phyloP scores from a whole-genome alignment of 441 rosid species.

The Pelargonium myrrhifolium region DNA sequence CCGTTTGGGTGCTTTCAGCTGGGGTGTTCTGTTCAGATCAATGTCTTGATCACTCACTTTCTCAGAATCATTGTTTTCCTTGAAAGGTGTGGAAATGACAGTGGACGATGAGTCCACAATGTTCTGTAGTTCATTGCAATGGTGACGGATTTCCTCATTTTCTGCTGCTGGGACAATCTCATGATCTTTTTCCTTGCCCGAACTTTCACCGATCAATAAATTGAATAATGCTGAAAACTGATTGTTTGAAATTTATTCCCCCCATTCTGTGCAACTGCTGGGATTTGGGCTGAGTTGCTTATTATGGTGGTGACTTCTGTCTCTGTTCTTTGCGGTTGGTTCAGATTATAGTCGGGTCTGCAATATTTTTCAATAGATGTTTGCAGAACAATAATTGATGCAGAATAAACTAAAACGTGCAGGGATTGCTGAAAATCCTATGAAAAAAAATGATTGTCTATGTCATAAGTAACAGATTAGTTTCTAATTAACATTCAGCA shows the following conservation, averaged over 20 bases:
- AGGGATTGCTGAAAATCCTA: not conserved
- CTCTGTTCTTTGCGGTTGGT: slow-evolving; percentile 41
- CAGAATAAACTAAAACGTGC: not conserved
- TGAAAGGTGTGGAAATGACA: slow-evolving; percentile 29
- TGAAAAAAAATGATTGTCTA: not conserved
- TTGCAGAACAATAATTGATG: slow-evolving; percentile 10
- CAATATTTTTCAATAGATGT: slow-evolving; percentile 6
- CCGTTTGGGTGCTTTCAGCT: slow-evolving; percentile 52
- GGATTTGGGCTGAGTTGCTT: slow-evolving; percentile 26
- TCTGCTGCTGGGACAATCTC: slow-evolving; percentile 17
- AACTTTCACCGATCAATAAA: slow-evolving; percentile 15
- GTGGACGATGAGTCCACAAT: slow-evolving; percentile 37
- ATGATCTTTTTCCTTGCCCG: slow-evolving; percentile 29
- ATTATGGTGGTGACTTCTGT: slow-evolving; percentile 25
- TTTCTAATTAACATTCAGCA: too few species aligned
- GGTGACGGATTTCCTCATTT: slow-evolving; percentile 22
- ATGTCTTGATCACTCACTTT: slow-evolving; percentile 26
- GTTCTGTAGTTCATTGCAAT: slow-evolving; percentile 29
- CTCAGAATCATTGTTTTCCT: slow-evolving; percentile 29
- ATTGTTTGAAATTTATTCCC: slow-evolving; percentile 20
- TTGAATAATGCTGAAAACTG: slow-evolving; percentile 13
- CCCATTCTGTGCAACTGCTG: slow-evolving; percentile 33
- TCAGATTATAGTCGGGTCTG: slow-evolving; percentile 35
- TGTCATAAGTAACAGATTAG: not conserved
- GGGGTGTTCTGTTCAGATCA: slow-evolving; percentile 60